Evolutionary conservation across 2,329 filamentous ascomycete genomes (phyloP), one percentile per base, ranked within the genome.

Genomic region (Fusarium liriodendri): DNA sequence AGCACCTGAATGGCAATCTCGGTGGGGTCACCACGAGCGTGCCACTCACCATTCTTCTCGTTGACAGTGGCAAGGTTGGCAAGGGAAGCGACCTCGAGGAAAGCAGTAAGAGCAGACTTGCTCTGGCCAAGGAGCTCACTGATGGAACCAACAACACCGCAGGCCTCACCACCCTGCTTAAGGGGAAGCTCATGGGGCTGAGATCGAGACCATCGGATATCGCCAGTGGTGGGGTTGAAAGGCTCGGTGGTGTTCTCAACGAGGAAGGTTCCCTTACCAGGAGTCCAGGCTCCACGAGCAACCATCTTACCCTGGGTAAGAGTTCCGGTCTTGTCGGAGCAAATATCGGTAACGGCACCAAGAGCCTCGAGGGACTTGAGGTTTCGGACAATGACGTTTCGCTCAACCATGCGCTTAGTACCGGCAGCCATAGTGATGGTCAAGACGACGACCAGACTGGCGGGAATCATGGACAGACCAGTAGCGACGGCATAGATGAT

Each of bases 1-100:
- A 94, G 92, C 1, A 94, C 92, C 76, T 94, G 91, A 33, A 94
- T 91, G 6, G 92, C 92, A 64, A 94, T 92, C 76, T 94, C 92
- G 1, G 92, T 94, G 0, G 90, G 90, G 75, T 92, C 90, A 45
- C 90, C 91, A 61, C 89, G 87, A 45, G 89, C 89, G 58, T 87
- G 84, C 91, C 90, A 92, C 40, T 84, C 82, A 1, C 83, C 82
- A 2, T 84, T 82, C 54, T 84, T 82, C 57, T 82, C 77, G 54
- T 83, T 83, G 6, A 91, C 83, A 5, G 84, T 85, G 5, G 88
- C 88, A 16, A 89, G 81, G 74, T 89, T 89, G 55, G 86, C 86
- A 59, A 92, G 85, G 0, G 90, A 88, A 4, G 90, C 89, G 27
- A 91, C 88, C 45, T 87, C 84, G 35, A 93, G 86, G 77, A 89